Evolutionary conservation across 352 stramenopile species (phyloP), one percentile per base, ranked within the genome.

Genomic region (Phytopythium mirpurense): DNA sequence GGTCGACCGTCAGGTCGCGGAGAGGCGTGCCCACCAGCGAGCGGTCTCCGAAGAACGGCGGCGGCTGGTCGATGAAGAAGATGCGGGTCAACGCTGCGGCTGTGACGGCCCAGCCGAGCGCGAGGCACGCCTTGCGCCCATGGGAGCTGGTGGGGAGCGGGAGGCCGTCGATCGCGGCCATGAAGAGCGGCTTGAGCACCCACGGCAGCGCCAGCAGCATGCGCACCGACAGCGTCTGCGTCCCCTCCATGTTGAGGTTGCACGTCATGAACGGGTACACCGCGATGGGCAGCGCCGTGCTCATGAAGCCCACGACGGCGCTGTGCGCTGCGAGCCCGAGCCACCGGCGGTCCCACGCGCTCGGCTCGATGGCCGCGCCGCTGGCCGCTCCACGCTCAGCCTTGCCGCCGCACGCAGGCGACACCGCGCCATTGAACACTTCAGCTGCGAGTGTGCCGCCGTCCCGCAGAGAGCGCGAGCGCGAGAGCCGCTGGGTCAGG

Each of bases 181-280:
- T 47, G 29, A 83, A 68, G 38, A 86, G 48, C 14, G 72, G 68
- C 43, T 84, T 83, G 37, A 84, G 57, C 14, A 60, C 52, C 73
- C 73, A 87, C 10, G 75, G 74, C 7, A 87, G 45, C 11, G 63
- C 70, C 14, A 87, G 50, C 47, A 88, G 45, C 43, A 66, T 65
- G 18, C 68, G 68, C 8, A 73, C 72, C 44, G 75, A 86, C 26
- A 81, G 46, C 7, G 72, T 74, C 57, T 85, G 72, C 15, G 74
- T 82, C 54, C 73, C 72, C 70, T 88, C 69, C 72, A 86, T 85
- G 51, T 85, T 83, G 44, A 87, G 60, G 52, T 87, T 80, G 54
- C 67, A 78, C 2, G 62, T 83, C 37, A 90, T 68, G 48, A 87
- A 86, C 9, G 79, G 79, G 60, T 74, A 86, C 19, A 86, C 63